Percentiles rank a stretch among this genome's conserved stretches.
Conservation (phyloP, 2,329 filamentous ascomycete genomes). For the Cladosporium austrohemisphaericum region DNA sequence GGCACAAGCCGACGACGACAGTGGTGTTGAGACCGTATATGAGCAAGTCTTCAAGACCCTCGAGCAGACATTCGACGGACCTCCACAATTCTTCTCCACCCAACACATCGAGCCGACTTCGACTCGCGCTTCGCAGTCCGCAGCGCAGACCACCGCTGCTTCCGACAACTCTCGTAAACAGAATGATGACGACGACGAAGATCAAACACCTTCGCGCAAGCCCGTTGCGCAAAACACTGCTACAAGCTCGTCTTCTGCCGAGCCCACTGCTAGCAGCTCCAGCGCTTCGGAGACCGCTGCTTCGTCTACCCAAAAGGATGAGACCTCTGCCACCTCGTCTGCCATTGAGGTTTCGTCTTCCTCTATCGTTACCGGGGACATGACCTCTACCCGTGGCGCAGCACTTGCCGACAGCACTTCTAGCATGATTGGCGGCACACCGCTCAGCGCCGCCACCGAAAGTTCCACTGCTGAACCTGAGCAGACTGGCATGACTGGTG, state of each 20-base stretch:
- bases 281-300: conserved; percentile 14
- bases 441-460: conserved; percentile 3
- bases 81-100: conserved; percentile 33
- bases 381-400: conserved; percentile 2
- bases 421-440: conserved; percentile 15
- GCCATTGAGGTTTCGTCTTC: conserved; percentile 9
- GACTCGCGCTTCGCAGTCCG: conserved; percentile 15
- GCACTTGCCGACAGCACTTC: conserved; percentile 6
- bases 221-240: conserved; percentile 15
- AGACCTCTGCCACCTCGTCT: neutral
- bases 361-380: conserved; percentile 21
- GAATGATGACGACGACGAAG: conserved; percentile 8
- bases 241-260: conserved; percentile 11
- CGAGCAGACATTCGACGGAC: conserved; percentile 49
- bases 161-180: conserved; percentile 12
- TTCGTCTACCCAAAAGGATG: neutral
- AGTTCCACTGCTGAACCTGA: neutral
- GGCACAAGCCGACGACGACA: conserved; percentile 7
- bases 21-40: conserved; percentile 33
- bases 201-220: conserved; percentile 16
- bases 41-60: conserved; percentile 53
- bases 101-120: conserved; percentile 18
- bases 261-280: conserved; percentile 1
- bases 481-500: conserved; percentile 39
- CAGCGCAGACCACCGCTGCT: conserved; percentile 16